These are phyloP conservation scores for Taiozyma onychis DNA, from an alignment of 1,139 yeast species.

Conservation along the genomic window DNA sequence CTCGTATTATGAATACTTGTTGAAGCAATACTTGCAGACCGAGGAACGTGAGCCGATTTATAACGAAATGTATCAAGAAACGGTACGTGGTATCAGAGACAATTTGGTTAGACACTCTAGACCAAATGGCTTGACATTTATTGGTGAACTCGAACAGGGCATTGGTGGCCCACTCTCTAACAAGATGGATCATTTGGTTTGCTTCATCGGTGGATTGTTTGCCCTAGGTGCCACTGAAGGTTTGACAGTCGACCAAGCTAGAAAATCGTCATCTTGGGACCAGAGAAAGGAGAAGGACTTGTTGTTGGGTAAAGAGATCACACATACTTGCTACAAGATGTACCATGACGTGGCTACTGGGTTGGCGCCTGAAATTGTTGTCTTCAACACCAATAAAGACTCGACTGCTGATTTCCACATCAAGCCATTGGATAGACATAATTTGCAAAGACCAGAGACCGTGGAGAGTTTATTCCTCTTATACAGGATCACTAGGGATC, in stretches of 20 bases:
- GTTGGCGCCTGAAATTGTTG: conserved; percentile 82
- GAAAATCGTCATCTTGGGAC: conserved; percentile 39
- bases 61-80: conserved; percentile 69
- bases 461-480: conserved; percentile 83
- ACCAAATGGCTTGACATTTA: conserved; percentile 60
- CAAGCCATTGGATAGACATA: conserved; percentile 71
- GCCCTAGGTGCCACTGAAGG: conserved; percentile 92
- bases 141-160: conserved; percentile 79
- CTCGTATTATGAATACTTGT: conserved; percentile 84
- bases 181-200: conserved; percentile 92
- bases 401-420: conserved; percentile 53
- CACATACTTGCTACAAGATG: conserved; percentile 80
- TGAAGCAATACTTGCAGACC: conserved; percentile 84
- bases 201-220: conserved; percentile 86
- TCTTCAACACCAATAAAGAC: conserved; percentile 48
- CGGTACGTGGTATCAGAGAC: conserved; percentile 68
- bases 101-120: conserved; percentile 55
- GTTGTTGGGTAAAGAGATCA: conserved; percentile 65
- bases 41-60: conserved; percentile 54
- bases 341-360: conserved; percentile 72
- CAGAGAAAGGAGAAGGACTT: conserved; percentile 49
- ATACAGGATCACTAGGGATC: conserved; percentile 77
- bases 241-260: conserved; percentile 45
- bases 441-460: conserved; percentile 90
- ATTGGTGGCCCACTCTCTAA: conserved; percentile 51